Base-by-base conservation (phyloP, 192 early-diverging fungal genomes). In the Linnemannia schmuckeri region DNA sequence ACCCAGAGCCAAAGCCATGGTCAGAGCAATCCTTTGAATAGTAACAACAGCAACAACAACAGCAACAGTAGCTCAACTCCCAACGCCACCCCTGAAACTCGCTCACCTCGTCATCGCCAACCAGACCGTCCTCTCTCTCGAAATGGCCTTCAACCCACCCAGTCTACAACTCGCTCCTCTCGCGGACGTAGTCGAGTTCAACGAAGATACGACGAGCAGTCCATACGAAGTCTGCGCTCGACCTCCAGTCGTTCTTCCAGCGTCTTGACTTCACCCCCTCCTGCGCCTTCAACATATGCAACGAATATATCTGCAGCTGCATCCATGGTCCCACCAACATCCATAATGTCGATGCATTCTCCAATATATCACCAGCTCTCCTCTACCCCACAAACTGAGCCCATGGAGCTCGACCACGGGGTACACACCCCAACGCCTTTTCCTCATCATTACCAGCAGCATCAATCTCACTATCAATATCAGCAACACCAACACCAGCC, bases 121-220 rank as follows among this genome's bases (percentile, higher is more conserved):
- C 41, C 52, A 38, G 78, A 80, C 7, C 78, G 70, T 15, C 44
- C 77, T 24, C 69, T 71, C 35, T 38, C 42, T 41, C 30, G 33
- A 57, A 47, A 30, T 63, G n/a, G 42, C 42, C 22, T 57, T 22
- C 71, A 61, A 3, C 10, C 24, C 78, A 42, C 49, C 70, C n/a
- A 24, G 37, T 68, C 63, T 69, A 7, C 69, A 44, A 15, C 12
- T 70, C 79, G 79, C 22, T 68, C 73, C 6, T 63, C 79, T 18
- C 79, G 79, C n/a, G 79, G 79, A n/a, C 40, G 74, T 1, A 75
- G 72, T 42, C 72, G 73, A 38, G 73, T 75, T 6, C 79, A 81
- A 46, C 72, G 79, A n/a, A 38, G 52, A 33, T 69, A 81, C 41
- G 79, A 81, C 35, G 79, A 81, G 27, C 79, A 81, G 37, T 81